These are phyloP conservation scores for Vitis hybrid DNA, from an alignment of 177 flowering plant genomes.

Conservation along the genomic window DNA sequence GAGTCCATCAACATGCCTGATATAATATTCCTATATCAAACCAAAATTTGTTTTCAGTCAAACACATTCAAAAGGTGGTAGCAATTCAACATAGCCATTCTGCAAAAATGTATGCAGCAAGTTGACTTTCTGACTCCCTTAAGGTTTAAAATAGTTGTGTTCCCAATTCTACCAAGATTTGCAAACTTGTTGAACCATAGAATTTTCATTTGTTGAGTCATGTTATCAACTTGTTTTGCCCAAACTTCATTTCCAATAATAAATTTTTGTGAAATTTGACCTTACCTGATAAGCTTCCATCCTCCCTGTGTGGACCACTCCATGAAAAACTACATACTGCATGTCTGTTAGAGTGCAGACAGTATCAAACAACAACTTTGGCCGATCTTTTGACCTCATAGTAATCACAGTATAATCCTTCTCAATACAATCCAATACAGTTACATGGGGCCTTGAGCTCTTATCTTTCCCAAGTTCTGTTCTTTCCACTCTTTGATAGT, in stretches of 20 bases:
- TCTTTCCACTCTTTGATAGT: conserved; percentile 34
- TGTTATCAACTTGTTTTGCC: not conserved
- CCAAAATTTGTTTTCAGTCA: not conserved
- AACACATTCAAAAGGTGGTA: not conserved
- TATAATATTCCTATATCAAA: conserved; percentile 38
- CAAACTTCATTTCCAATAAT: not conserved
- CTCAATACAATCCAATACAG: conserved; percentile 31
- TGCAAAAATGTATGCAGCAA: no score
- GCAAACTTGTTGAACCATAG: not conserved
- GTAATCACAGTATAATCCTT: conserved; percentile 50
- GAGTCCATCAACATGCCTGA: conserved; percentile 49
- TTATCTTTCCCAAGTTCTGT: conserved; percentile 11
- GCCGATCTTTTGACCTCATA: conserved; percentile 45
- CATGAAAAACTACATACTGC: conserved; percentile 53
- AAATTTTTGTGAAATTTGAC: not conserved
- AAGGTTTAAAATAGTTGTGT: not conserved
- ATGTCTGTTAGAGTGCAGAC: conserved; percentile 53
- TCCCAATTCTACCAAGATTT: not conserved
- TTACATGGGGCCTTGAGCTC: conserved; percentile 35
- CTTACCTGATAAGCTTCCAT: conserved; percentile 50
- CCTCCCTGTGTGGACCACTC: conserved; percentile 36
- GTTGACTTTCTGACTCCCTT: no score
- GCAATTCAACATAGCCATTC: no score
- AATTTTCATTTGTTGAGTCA: not conserved
- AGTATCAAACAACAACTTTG: conserved; percentile 42